Base-by-base conservation (phyloP, 2,329 filamentous ascomycete species). In the Xylogone sp. region DNA sequence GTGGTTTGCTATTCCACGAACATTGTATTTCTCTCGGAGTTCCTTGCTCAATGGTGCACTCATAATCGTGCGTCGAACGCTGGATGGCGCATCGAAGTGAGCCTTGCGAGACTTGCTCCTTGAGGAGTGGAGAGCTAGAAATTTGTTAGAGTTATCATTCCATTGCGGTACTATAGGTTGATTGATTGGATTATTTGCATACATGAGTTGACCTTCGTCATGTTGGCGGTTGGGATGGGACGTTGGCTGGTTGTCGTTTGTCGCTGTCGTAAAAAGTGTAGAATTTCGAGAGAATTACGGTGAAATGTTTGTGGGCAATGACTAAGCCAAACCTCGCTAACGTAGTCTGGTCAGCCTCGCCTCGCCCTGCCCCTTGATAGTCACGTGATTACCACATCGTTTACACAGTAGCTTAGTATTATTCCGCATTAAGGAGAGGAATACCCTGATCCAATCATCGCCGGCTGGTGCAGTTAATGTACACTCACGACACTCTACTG, bases 91-190 rank as follows among this genome's bases (percentile, higher is more conserved):
- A 74, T 83, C 81, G 86, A 96, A 99, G 84, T 99, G 93, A 74
- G 90, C 89, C 84, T 96, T 96, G 78, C 94, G 90, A 79, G 90
- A 94, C 90, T 99, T 99, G 81, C 93, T 88, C 79, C 93, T 86
- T 72, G 91, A 96, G 76, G 89, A 90, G 75, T 81, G 74, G 70
- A 90, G 71, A 68, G 73, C 83, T 87, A 62, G 19, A 51, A 21
- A 50, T 45, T n/a, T 9, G 52, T 59, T 45, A 59, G 43, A 22
- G 42, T 34, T 47, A 47, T 45, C n/a, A n/a, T n/a, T n/a, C n/a
- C n/a, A n/a, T n/a, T n/a, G n/a, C n/a, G n/a, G n/a, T n/a, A n/a
- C n/a, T n/a, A n/a, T n/a, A n/a, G n/a, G n/a, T n/a, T n/a, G n/a
- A n/a, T n/a, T n/a, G n/a, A n/a, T n/a, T n/a, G n/a, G n/a, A n/a